Conservation (phyloP, 345 rosid genomes). For the Eucalyptus sideroxylon region DNA sequence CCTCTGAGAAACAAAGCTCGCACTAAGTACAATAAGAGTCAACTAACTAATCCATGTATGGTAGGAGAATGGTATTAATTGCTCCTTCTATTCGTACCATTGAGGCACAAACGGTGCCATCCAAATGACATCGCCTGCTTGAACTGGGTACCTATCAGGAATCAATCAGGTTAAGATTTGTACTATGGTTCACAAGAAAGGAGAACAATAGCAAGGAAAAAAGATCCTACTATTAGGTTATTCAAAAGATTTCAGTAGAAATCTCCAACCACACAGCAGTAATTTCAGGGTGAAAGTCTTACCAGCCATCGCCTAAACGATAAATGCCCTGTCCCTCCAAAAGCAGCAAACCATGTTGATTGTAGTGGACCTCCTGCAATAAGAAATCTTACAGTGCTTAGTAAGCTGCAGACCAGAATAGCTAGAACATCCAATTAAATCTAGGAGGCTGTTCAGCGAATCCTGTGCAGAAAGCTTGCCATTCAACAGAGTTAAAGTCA, state of each 20-base stretch:
- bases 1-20: background rate
- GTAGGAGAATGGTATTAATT: background rate
- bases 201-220: background rate
- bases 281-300: background rate
- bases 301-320: slow-evolving; percentile 89
- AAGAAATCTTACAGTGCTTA: background rate
- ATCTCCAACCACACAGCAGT: background rate
- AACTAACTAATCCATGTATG: background rate
- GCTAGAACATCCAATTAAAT: background rate
- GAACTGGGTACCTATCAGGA: slow-evolving; percentile 70
- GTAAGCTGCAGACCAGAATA: background rate
- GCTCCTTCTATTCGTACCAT: slow-evolving; percentile 41
- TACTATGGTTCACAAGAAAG: background rate
- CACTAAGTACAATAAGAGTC: background rate
- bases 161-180: background rate
- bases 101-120: slow-evolving; percentile 99
- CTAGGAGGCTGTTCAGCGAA: background rate
- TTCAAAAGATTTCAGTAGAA: background rate
- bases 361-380: slow-evolving; percentile 85
- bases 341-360: slow-evolving; percentile 90
- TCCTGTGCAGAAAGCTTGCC: background rate
- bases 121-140: slow-evolving; percentile 94
- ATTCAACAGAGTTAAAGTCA: background rate
- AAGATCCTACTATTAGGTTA: background rate
- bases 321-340: slow-evolving; percentile 90